phyloP scores from a whole-genome alignment of 1,284 basidiomycete species.

The Athelia sp. region DNA sequence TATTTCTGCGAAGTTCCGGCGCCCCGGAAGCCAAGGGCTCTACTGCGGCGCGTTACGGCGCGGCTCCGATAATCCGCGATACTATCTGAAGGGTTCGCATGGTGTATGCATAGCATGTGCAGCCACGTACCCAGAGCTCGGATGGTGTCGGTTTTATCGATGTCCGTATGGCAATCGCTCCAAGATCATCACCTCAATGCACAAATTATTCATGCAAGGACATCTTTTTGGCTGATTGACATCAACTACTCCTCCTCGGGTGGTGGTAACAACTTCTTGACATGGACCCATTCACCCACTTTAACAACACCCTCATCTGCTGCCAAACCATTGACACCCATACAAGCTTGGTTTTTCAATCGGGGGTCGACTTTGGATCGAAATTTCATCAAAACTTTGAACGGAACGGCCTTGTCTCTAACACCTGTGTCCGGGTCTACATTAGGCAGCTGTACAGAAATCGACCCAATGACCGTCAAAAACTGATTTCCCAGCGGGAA shows the following conservation, averaged over 20 bases:
- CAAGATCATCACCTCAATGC: no score
- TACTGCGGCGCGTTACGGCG: no score
- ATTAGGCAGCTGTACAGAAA: slow-evolving; percentile 57
- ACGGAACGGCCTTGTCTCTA: slow-evolving; percentile 69
- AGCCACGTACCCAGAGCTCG: no score
- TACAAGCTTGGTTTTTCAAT: slow-evolving; percentile 46
- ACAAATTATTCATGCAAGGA: background rate
- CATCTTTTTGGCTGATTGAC: background rate
- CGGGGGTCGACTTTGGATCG: slow-evolving; percentile 49
- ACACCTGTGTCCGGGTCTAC: slow-evolving; percentile 58
- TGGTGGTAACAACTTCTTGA: slow-evolving; percentile 22
- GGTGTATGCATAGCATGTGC: no score
- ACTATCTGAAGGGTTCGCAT: no score
- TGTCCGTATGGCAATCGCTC: no score
- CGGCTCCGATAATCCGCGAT: no score
- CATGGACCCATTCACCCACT: slow-evolving; percentile 54
- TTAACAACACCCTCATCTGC: slow-evolving; percentile 40
- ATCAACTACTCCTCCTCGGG: no score
- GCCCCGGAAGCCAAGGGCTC: background rate
- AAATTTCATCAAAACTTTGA: slow-evolving; percentile 67
- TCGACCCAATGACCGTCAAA: slow-evolving; percentile 2
- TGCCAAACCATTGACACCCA: slow-evolving; percentile 59
- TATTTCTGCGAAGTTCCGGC: background rate
- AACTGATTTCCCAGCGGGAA: no score
- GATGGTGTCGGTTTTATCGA: no score